Percentiles rank a stretch among this genome's conserved stretches.
These are phyloP conservation scores for Vitis amurensis DNA, from an alignment of 164 flowering plant species.

Conservation along the genomic window DNA sequence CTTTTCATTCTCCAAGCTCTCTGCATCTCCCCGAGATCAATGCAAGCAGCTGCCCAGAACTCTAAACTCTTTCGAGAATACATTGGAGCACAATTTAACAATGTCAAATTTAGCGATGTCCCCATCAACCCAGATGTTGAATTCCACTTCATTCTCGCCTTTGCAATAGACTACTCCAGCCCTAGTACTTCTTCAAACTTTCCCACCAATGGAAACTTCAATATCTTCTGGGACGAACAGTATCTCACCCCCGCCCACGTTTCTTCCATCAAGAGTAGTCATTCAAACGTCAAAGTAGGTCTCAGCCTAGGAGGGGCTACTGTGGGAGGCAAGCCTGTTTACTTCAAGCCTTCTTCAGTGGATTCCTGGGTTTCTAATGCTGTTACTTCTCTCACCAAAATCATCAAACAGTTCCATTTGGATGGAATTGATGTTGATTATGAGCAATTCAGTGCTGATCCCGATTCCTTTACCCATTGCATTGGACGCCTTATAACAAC, in stretches of 20 bases:
- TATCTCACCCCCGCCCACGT: constrained; percentile 38
- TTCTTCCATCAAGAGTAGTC: constrained; percentile 18
- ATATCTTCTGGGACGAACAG: constrained; percentile 49
- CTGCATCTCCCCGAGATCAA: not conserved
- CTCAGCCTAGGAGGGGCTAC: constrained; percentile 37
- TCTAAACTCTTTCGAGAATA: constrained; percentile 28
- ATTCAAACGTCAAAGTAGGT: constrained; percentile 33
- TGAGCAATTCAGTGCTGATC: constrained; percentile 13
- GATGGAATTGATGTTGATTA: constrained; percentile 9
- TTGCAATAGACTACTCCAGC: constrained; percentile 29
- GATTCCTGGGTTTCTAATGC: constrained; percentile 21
- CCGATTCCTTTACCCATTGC: constrained; percentile 13
- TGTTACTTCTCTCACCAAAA: constrained; percentile 27
- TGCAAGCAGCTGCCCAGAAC: constrained; percentile 8
- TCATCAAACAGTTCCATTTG: constrained; percentile 12
- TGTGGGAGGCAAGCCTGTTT: constrained; percentile 13
- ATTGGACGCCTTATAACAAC: constrained; percentile 12
- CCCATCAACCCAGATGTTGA: constrained; percentile 23
- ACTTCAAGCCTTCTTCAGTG: constrained; percentile 24
- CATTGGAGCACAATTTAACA: constrained; percentile 27
- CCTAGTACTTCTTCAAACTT: constrained; percentile 26
- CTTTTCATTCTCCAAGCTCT: constrained; percentile 24
- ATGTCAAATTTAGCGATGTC: constrained; percentile 22
- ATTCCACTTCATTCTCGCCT: constrained; percentile 30
- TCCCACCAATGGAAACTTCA: constrained; percentile 60